Evolutionary conservation across 2,329 filamentous ascomycete species (phyloP), one percentile per base, ranked within the genome.

Genomic region (Nectriaceae sp.): DNA sequence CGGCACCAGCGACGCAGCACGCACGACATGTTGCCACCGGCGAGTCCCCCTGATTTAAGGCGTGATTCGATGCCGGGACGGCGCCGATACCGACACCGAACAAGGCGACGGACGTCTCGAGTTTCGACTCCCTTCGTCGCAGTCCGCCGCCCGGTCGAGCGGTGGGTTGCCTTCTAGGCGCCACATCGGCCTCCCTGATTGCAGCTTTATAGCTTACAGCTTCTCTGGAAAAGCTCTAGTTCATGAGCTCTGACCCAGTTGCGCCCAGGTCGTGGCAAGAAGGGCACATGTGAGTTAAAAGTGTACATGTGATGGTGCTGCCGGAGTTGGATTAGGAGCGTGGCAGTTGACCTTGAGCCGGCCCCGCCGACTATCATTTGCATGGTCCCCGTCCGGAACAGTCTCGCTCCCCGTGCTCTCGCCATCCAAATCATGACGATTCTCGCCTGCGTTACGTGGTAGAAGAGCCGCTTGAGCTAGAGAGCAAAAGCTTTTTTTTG

Each of bases 301-400:
- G 38, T 50, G 60, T 58, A 62, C 60, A 62, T 60, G 57, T 62
- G 59, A 62, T 62, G 52, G 53, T 47, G 46, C 49, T 37, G 56
- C 60, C 60, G 60, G 60, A 62, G 57, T 62, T 62, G 60, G 60
- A 40, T 56, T 62, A 60, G 60, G 50, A 50, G 53, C 52, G 61
- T 63, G 61, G 61, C 61, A 62, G 61, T 63, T 62, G 56, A 59
- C 59, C 57, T 63, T 57, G 37, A 49, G 46, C 45, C 60, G 60
- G 61, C 54, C 56, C 59, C 57, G 56, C 60, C 61, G 61, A 62
- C 54, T 43, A 20, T 39, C 13, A 11, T 29, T 29, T 29, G 24
- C 24, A 29, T 29, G 24, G 13, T 29, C 24, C 24, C 24, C 6
- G 24, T 36, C 33, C 33, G 33, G 8, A 16, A n/a, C 33, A 11